These are phyloP conservation scores for Daldinia bambusicola DNA, from an alignment of 495 filamentous ascomycete species.

Conservation along the genomic window DNA sequence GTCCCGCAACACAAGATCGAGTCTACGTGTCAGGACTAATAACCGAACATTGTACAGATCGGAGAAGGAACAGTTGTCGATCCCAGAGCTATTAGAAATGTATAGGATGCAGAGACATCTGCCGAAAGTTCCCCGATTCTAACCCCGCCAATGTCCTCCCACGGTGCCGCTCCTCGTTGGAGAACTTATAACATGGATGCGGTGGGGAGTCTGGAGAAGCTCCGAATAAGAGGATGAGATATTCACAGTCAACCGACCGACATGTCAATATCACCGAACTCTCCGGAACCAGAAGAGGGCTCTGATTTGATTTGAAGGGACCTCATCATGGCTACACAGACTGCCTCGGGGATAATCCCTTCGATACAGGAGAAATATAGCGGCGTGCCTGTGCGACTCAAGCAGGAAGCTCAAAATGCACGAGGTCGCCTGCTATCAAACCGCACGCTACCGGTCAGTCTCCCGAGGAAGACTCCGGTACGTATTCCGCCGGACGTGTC, in stretches of 20 bases:
- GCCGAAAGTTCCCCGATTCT: conserved; percentile 33
- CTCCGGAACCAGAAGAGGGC: not conserved
- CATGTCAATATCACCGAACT: not conserved
- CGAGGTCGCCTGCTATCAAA: conserved; percentile 49
- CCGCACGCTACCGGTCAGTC: conserved; percentile 48
- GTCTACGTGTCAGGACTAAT: not conserved
- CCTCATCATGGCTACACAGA: conserved; percentile 24
- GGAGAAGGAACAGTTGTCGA: not conserved
- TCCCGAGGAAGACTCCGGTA: conserved; percentile 44
- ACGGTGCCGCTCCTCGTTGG: conserved; percentile 17
- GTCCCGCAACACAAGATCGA: not conserved
- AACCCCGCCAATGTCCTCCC: conserved; percentile 36
- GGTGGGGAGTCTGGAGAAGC: conserved; percentile 12
- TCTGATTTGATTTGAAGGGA: not conserved
- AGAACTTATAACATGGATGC: conserved; percentile 1
- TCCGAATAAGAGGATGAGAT: conserved; percentile 27
- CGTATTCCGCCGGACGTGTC: conserved; percentile 55
- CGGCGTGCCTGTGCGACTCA: conserved; percentile 47
- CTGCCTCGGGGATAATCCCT: conserved; percentile 29
- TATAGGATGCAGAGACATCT: conserved; percentile 30
- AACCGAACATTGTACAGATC: not conserved
- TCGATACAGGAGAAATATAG: conserved; percentile 42
- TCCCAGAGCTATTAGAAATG: not conserved
- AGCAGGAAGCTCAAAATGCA: conserved; percentile 45
- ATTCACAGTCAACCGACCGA: conserved; percentile 5